Percentiles rank a stretch among this genome's conserved stretches.
Conservation (phyloP, 1,284 basidiomycete species). For the Pyrrhoderma lamaoense region DNA sequence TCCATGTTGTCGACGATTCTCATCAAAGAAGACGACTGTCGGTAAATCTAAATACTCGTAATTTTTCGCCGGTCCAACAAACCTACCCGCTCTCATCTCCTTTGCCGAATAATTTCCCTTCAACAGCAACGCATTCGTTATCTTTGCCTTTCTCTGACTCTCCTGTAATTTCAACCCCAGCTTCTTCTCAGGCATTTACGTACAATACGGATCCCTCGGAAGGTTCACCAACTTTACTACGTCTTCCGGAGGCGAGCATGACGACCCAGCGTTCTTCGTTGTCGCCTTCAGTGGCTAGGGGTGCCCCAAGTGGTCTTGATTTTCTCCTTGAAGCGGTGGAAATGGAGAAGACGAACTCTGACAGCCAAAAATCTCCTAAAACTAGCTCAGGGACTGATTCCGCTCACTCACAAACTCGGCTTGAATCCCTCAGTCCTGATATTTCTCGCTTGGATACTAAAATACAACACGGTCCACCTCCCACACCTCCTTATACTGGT, state of each 20-base stretch:
- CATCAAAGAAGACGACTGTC: neutral
- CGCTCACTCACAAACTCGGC: neutral
- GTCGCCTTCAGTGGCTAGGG: constrained; percentile 10
- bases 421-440: constrained; percentile 6
- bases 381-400: constrained; percentile 22
- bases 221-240: constrained; percentile 3
- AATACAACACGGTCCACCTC: constrained; percentile 5
- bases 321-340: constrained; percentile 51
- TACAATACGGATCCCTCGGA: neutral
- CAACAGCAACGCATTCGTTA: constrained; percentile 12
- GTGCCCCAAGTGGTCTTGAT: constrained; percentile 36
- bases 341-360: constrained; percentile 23
- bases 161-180: neutral
- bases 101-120: constrained; percentile 24
- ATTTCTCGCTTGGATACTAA: constrained; percentile 1
- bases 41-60: constrained; percentile 4
- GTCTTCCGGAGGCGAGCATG: constrained; percentile 3
- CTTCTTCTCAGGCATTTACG: neutral
- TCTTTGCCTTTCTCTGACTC: neutral
- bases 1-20: neutral
- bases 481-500: constrained; percentile 1
- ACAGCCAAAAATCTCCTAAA: constrained; percentile 23
- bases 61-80: constrained; percentile 13
- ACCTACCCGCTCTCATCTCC: constrained; percentile 15
- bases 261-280: constrained; percentile 14